A percentile compares a stretch with the other conserved stretches of the same genome.
phyloP scores from a whole-genome alignment of 2,329 filamentous ascomycete genomes.

The Coniella vitis region DNA sequence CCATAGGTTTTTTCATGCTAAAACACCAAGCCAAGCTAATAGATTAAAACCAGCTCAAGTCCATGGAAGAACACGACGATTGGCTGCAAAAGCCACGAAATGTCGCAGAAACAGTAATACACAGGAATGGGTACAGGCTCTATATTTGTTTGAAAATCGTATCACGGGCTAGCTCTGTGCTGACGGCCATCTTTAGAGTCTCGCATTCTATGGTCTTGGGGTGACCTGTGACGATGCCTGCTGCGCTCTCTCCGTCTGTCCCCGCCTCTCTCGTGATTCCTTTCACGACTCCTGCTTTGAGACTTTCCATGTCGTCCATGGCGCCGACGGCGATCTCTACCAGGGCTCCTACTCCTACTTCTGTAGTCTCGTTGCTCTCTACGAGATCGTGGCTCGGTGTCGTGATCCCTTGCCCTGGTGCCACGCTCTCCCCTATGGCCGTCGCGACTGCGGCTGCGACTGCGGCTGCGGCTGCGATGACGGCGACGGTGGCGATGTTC shows the following conservation, averaged over 20 bases:
- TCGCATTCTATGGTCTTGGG: slow-evolving; percentile 20
- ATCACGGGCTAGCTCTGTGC: not conserved
- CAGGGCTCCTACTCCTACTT: slow-evolving; percentile 32
- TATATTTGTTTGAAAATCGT: no score
- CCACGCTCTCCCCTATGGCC: slow-evolving; percentile 20
- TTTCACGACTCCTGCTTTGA: slow-evolving; percentile 26
- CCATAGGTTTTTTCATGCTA: no score
- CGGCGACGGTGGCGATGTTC: slow-evolving; percentile 14
- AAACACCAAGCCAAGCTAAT: no score
- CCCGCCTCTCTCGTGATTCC: slow-evolving; percentile 18
- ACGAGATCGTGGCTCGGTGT: slow-evolving; percentile 21
- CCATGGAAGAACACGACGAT: no score
- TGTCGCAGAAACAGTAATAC: no score
- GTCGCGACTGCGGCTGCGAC: slow-evolving; percentile 15
- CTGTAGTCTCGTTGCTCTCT: slow-evolving; percentile 28
- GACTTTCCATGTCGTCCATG: slow-evolving; percentile 20
- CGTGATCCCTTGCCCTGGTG: slow-evolving; percentile 25
- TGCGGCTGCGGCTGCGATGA: slow-evolving; percentile 23
- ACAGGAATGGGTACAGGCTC: no score
- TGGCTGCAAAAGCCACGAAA: no score
- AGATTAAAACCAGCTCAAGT: no score
- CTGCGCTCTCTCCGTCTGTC: slow-evolving; percentile 23
- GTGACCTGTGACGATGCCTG: slow-evolving; percentile 24
- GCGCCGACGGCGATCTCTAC: slow-evolving; percentile 23
- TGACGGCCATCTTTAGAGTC: slow-evolving; percentile 5